Evolutionary conservation across 352 stramenopile species (phyloP), one percentile per base, ranked within the genome.

Genomic region (Halophytophthora batemanensis): DNA sequence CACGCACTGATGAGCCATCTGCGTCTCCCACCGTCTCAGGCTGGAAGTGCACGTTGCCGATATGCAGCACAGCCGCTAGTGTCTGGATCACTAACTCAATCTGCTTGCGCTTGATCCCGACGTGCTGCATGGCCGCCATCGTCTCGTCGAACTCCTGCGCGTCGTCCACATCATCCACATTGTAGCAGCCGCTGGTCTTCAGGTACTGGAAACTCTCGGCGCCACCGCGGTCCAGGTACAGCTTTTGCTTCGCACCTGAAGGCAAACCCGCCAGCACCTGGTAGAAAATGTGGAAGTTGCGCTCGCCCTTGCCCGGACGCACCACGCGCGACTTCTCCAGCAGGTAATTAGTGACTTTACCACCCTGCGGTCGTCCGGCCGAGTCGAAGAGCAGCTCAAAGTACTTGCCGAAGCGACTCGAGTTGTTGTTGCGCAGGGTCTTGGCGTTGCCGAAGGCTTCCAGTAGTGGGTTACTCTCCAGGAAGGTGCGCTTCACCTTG

Each of bases 381-480:
- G 80, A 86, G 66, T 98, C 91, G 56, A 98, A 98, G 11, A 96
- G 76, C 38, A 98, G 73, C 60, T 97, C 89, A 61, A 98, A 97
- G 56, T 96, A 97, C 72, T 98, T 98, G 31, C 94, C 94, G 55
- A 98, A 98, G 43, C 94, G 89, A 55, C 83, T 96, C 14, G 87
- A 97, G 70, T 98, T 98, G 81, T 94, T 84, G 71, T 98, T 98
- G 23, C 92, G 79, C 19, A 98, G 55, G 7, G 95, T 98, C 65
- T 96, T 96, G 51, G 92, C 93, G 55, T 98, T 98, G 29, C 95
- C 95, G 67, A 98, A 98, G n/a, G 91, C 90, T 65, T 98, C 95
- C 6, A 98, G 71, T 45, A 98, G 77, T 50, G 95, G 95, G 56
- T 98, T 98, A 11, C 85, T 96, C 58, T 98, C 92, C 11, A 98